These are phyloP conservation scores for Ustilago curta DNA, from an alignment of 1,284 basidiomycete species.

Conservation along the genomic window DNA sequence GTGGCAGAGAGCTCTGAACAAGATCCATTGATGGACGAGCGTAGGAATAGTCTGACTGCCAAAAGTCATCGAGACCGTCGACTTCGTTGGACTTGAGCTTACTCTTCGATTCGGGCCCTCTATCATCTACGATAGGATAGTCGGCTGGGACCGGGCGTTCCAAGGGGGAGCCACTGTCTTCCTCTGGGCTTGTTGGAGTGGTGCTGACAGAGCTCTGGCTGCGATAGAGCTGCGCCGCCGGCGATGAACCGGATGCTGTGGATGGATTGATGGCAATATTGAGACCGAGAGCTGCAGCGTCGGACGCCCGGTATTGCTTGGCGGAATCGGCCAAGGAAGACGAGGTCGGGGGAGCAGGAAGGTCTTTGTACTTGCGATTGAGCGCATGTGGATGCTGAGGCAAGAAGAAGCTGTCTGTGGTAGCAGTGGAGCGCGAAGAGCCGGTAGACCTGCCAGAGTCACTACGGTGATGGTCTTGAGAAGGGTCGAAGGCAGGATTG, in stretches of 20 bases:
- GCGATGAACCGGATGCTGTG: background rate
- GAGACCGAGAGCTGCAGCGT: conserved; percentile 16
- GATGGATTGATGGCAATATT: conserved; percentile 8
- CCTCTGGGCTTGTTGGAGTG: conserved; percentile 50
- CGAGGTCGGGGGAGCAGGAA: conserved; percentile 19
- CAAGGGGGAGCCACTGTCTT: conserved; percentile 20
- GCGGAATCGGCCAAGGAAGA: conserved; percentile 11
- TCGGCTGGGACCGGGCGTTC: conserved; percentile 7
- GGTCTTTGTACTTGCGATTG: conserved; percentile 28
- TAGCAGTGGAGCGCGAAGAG: conserved; percentile 41
- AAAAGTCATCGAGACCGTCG: conserved; percentile 30
- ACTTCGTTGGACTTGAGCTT: background rate
- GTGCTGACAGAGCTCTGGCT: conserved; percentile 50
- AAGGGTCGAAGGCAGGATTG: conserved; percentile 16
- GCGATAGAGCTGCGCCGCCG: conserved; percentile 18
- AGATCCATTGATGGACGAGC: conserved; percentile 20
- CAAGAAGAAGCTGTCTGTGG: conserved; percentile 40
- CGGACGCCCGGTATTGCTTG: background rate
- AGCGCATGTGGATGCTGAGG: conserved; percentile 32
- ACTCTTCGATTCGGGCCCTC: background rate
- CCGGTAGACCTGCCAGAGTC: conserved; percentile 43
- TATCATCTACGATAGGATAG: conserved; percentile 10
- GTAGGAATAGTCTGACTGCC: conserved; percentile 41
- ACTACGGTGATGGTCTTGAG: conserved; percentile 41
- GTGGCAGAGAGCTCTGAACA: conserved; percentile 20